These are phyloP conservation scores for Pichia membranifaciens DNA, from an alignment of 805 yeast genomes.

Conservation along the genomic window DNA sequence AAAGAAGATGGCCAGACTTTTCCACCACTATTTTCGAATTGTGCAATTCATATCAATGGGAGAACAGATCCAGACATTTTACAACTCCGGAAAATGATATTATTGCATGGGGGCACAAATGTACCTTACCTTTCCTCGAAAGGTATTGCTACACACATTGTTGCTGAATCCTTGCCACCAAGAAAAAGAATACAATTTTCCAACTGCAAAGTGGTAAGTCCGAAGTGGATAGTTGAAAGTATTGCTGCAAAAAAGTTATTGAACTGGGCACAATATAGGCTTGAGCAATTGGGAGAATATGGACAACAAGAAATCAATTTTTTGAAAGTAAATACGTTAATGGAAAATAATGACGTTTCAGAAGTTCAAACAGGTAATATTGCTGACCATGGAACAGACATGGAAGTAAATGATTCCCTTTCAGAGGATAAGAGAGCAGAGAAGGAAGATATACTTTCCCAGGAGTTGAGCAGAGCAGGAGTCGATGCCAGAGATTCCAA, in stretches of 20 bases:
- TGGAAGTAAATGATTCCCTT: slow-evolving; percentile 15
- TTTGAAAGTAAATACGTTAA: background rate
- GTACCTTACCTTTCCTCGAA: slow-evolving; percentile 64
- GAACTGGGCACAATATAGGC: slow-evolving; percentile 67
- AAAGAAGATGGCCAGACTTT: slow-evolving; percentile 17
- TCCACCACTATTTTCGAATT: slow-evolving; percentile 51
- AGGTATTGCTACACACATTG: slow-evolving; percentile 73
- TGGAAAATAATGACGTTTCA: background rate
- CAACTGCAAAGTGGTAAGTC: slow-evolving; percentile 69
- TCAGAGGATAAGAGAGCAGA: slow-evolving; percentile 11
- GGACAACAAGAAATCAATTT: slow-evolving; percentile 45
- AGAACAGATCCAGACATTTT: slow-evolving; percentile 76
- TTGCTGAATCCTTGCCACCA: slow-evolving; percentile 76
- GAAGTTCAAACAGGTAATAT: slow-evolving; percentile 4
- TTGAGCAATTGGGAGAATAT: slow-evolving; percentile 35
- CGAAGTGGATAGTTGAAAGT: slow-evolving; percentile 75
- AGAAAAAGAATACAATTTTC: slow-evolving; percentile 60
- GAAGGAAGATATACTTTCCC: slow-evolving; percentile 12
- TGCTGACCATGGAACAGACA: slow-evolving; percentile 8
- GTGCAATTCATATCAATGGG: slow-evolving; percentile 80
- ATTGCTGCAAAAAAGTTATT: slow-evolving; percentile 41
- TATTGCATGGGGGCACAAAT: slow-evolving; percentile 75
- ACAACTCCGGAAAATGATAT: slow-evolving; percentile 64
- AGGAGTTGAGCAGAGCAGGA: background rate
- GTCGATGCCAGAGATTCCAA: slow-evolving; percentile 71